Evolutionary conservation across 176 grass and related monocot genomes (phyloP), one percentile per base, ranked within the genome.

Genomic region (Cenchrus americanus): DNA sequence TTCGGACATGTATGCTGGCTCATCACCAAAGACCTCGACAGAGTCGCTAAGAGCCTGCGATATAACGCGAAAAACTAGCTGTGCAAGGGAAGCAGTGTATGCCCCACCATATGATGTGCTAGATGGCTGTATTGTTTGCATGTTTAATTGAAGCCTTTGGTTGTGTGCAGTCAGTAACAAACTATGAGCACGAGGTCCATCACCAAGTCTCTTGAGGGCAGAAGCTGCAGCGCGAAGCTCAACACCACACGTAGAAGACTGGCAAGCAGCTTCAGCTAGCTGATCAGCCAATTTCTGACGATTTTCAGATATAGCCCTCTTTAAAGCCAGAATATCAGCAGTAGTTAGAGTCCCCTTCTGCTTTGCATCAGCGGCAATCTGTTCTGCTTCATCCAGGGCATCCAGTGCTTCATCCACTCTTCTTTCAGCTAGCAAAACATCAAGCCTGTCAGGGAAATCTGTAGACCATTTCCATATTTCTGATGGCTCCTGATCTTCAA

Each of bases 141-240:
- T 95, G 49, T 90, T 95, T 77, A 84, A 82, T 77, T 95, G 89
- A 86, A 98, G 93, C 84, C 93, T 98, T 80, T 90, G 93, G 62
- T 93, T 77, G 75, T 98, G 93, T 78, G 96, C 93, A 68, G 85
- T 95, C 73, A 95, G 87, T 51, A 98, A 79, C 8, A 92, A 82
- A 86, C 87, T 94, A 80, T 95, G 93, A 80, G 96, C 93, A 82
- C 96, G 87, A 55, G 91, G 87, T 54, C 96, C 91, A 88, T 98
- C 96, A 21, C 93, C 96, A 60, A 98, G 89, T 69, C 93, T 91
- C 80, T 95, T 93, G 82, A 98, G 93, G 80, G 96, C 93, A 80
- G 96, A 91, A 62, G 92, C 87, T 32, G 96, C 89, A 80, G 89
- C 87, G 57, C 89, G 91, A 88, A 95, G 91, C 86, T 98, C 96